Percentiles rank a stretch among this genome's conserved stretches.
phyloP scores from a whole-genome alignment of 116 monocot genomes.

The Dioscorea cayenensis region DNA sequence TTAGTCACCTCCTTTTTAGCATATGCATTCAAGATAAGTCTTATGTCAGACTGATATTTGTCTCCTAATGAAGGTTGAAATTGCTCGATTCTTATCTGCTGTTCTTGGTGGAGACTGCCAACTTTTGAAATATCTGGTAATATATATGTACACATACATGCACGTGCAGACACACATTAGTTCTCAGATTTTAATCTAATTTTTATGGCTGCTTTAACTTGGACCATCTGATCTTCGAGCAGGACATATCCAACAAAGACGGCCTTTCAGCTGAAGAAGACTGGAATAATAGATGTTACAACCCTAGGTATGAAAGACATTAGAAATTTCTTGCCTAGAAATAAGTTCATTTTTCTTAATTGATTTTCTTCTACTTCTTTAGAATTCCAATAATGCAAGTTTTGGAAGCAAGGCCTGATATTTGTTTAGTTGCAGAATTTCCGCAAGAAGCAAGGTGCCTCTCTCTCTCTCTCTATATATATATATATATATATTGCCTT shows the following conservation, averaged over 20 bases:
- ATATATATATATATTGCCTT: neutral
- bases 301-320: conserved; percentile 27
- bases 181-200: neutral
- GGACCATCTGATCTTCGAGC: conserved; percentile 5
- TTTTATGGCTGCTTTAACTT: conserved; percentile 5
- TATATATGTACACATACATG: neutral
- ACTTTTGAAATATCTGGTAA: conserved; percentile 49
- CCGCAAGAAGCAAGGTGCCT: conserved; percentile 31
- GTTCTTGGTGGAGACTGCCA: conserved; percentile 51
- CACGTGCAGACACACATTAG: neutral
- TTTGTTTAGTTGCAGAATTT: conserved; percentile 37
- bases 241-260: conserved; percentile 73
- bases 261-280: conserved; percentile 49
- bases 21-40: neutral
- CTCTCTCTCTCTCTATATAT: conserved; percentile 5
- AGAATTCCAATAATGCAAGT: conserved; percentile 25
- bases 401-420: conserved; percentile 34
- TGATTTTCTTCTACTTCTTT: neutral
- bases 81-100: conserved; percentile 45
- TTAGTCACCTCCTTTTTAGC: neutral
- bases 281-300: conserved; percentile 41
- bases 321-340: neutral
- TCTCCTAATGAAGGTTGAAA: conserved; percentile 41
- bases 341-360: neutral
- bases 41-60: conserved; percentile 3